Percentiles rank a stretch among this genome's conserved stretches.
Evolutionary conservation across 352 stramenopile species (phyloP).

Genomic region (Globisporangium cederbergense): DNA sequence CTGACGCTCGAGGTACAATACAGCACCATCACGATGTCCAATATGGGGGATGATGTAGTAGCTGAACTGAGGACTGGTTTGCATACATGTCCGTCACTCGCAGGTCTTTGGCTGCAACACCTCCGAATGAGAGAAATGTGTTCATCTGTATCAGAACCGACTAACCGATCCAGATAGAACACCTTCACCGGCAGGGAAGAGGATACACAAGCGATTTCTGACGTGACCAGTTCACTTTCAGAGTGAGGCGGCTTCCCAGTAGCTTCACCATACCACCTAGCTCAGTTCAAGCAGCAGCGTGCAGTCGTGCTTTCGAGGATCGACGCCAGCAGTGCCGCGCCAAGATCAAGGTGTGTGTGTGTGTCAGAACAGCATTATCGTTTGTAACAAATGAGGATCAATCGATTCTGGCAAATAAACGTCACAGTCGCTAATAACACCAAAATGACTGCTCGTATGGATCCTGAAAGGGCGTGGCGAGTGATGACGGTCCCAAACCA

Average conservation of each 20-base stretch:
- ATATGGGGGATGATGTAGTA: background rate
- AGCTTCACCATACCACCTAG: background rate
- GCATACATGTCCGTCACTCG: background rate
- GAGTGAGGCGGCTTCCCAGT: background rate
- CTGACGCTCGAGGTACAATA: conserved; percentile 42
- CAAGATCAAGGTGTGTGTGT: too few relatives aligned
- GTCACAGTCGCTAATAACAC: too few relatives aligned
- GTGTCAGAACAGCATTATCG: too few relatives aligned
- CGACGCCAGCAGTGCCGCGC: too few relatives aligned
- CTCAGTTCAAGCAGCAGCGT: background rate
- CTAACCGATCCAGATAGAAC: background rate
- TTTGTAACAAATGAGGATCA: background rate
- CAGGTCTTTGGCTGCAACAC: conserved; percentile 12
- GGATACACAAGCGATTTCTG: background rate
- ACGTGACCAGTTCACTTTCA: background rate
- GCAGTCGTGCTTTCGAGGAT: background rate
- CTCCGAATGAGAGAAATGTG: background rate
- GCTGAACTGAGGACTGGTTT: background rate
- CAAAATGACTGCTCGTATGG: background rate
- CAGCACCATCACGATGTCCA: background rate
- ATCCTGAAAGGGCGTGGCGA: background rate
- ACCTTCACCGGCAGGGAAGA: background rate
- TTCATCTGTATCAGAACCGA: background rate
- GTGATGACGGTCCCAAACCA: background rate
- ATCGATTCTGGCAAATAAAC: too few relatives aligned